A percentile compares a stretch with the other conserved stretches of the same genome.
phyloP scores from a whole-genome alignment of 352 stramenopile species.

The Phytophthora foliorum region DNA sequence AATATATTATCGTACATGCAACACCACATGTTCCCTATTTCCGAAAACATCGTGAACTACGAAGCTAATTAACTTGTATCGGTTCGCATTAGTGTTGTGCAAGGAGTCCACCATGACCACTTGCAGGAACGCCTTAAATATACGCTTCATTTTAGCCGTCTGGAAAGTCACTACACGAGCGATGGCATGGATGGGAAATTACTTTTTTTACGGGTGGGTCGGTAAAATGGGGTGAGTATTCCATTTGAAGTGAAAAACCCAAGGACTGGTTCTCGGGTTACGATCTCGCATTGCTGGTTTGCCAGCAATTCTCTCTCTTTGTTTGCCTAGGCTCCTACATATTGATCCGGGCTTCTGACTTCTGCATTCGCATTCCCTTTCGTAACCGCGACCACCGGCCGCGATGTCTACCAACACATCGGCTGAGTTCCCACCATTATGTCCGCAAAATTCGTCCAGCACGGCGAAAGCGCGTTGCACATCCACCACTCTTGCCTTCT shows the following conservation, averaged over 20 bases:
- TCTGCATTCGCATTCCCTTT: no score
- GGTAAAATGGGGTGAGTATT: no score
- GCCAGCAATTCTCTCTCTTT: no score
- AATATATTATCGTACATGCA: constrained; percentile 1
- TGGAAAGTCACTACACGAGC: constrained; percentile 11
- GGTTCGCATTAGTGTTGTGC: constrained; percentile 19
- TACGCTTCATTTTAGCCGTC: constrained; percentile 7
- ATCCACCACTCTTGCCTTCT: background rate
- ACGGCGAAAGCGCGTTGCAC: constrained; percentile 4
- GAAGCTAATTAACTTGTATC: constrained; percentile 26
- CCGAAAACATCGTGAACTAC: constrained; percentile 14
- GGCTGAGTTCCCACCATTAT: constrained; percentile 2
- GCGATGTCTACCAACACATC: background rate
- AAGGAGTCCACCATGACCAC: constrained; percentile 13
- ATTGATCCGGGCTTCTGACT: no score
- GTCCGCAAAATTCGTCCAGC: constrained; percentile 8
- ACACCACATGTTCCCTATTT: background rate
- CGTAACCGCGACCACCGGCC: no score
- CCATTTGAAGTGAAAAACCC: no score
- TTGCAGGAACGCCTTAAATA: constrained; percentile 15
- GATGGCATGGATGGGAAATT: no score
- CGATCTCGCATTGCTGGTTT: no score
- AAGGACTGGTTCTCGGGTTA: no score
- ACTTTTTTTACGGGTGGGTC: no score
- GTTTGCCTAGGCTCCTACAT: no score